phyloP scores from a whole-genome alignment of 176 grass and related monocot genomes.

The Raddia guianensis region DNA sequence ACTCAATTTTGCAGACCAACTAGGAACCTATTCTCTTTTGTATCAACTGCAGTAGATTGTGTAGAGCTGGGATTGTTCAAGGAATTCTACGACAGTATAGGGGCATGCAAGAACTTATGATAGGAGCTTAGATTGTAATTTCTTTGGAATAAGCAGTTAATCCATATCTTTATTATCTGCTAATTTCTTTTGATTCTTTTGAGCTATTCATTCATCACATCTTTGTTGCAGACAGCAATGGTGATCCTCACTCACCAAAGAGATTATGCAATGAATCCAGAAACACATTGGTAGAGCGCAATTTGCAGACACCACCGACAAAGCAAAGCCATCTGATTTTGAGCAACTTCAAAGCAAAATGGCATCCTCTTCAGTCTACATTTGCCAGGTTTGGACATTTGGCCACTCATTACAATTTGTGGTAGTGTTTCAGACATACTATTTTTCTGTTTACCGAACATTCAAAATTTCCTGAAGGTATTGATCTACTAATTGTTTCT shows the following conservation, averaged over 20 bases:
- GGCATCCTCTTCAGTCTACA: slow-evolving; percentile 72
- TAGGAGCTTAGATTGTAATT: neutral
- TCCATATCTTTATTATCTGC: neutral
- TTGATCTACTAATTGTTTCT: slow-evolving; percentile 37
- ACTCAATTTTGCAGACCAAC: slow-evolving; percentile 17
- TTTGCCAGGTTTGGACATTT: slow-evolving; percentile 84
- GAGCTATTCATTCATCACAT: slow-evolving; percentile 27
- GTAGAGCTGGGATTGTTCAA: slow-evolving; percentile 5
- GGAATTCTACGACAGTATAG: neutral
- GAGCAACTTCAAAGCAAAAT: slow-evolving; percentile 65
- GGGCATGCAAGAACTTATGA: neutral
- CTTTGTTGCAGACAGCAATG: slow-evolving; percentile 53
- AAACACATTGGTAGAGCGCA: slow-evolving; percentile 51
- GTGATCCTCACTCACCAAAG: slow-evolving; percentile 63
- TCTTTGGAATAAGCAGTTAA: slow-evolving; percentile 25
- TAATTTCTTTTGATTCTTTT: slow-evolving; percentile 8
- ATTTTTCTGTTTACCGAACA: slow-evolving; percentile 26
- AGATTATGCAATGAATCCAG: slow-evolving; percentile 62
- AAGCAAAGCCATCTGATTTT: slow-evolving; percentile 58
- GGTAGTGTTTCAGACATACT: slow-evolving; percentile 25
- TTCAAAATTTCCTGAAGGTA: slow-evolving; percentile 25
- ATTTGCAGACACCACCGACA: slow-evolving; percentile 68
- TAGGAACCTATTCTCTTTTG: slow-evolving; percentile 16
- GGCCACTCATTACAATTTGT: slow-evolving; percentile 34
- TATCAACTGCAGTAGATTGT: slow-evolving; percentile 6